Evolutionary conservation across 495 filamentous ascomycete species (phyloP), one percentile per base, ranked within the genome.

Genomic region (Glonium stellatum): DNA sequence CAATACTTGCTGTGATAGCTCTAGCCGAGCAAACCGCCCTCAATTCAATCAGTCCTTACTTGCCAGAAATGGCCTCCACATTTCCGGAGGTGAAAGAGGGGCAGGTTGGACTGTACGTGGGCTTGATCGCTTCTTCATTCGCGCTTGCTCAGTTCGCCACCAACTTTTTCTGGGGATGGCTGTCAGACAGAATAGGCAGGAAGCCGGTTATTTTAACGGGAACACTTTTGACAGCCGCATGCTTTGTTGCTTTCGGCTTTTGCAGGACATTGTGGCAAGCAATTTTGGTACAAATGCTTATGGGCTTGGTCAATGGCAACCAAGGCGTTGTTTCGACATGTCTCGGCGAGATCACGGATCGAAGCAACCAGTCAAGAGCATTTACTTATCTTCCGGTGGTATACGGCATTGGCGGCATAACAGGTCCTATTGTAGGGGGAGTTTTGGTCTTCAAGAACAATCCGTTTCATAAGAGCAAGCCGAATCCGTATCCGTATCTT

Each of bases 31-130:
- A 98, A 74, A 97, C 95, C 0, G 93, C 93, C 1, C 81, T 98
- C 66, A 97, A 98, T 68, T 93, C 88, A 13, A 95, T 98, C 61
- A 87, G 87, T n/a, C 93, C 93, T 0, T 98, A 98, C 72, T 82
- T 98, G 0, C 93, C 93, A 0, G 82, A 90, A 58, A 97, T 97
- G 92, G 83, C 88, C 1, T 83, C 85, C 10, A 84, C 81, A 6
- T 97, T 98, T 65, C 87, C 89, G 4, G 88, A 90, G 61, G 86
- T 96, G 31, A 77, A 86, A 22, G 66, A 77, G 23, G 78, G 75
- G 0, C 75, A 88, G 58, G 87, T 90, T 22, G 93, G 93, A 5
- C 69, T 97, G 36, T 97, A 96, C 71, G 92, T 97, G 15, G 93
- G 93, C 23, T 74, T 87, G 44, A 85, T 97, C 44, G 95, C 90